A percentile compares a stretch with the other conserved stretches of the same genome.
Evolutionary conservation across 1,139 yeast genomes (phyloP).

Genomic region (Zygosaccharomyces pseudobailii): DNA sequence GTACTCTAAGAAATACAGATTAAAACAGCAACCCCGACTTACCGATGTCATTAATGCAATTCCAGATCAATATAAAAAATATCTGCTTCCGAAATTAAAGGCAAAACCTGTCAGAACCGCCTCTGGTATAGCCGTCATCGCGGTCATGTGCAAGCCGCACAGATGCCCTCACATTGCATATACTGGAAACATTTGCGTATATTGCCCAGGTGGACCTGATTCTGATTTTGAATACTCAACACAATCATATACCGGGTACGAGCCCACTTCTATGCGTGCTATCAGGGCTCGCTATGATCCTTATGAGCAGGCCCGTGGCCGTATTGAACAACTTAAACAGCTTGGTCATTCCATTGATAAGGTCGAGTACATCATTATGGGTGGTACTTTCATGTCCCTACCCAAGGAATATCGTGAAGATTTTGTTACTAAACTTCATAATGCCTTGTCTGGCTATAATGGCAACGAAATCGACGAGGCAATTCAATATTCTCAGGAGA

Average conservation of each 20-base stretch:
- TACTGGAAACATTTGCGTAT: slow-evolving; percentile 97
- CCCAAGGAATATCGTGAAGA: slow-evolving; percentile 85
- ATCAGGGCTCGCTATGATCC: slow-evolving; percentile 97
- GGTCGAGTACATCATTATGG: slow-evolving; percentile 97
- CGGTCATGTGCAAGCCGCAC: slow-evolving; percentile 99
- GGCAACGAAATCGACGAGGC: slow-evolving; percentile 90
- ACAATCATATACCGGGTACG: slow-evolving; percentile 97
- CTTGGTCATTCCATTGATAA: slow-evolving; percentile 95
- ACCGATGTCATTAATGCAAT: slow-evolving; percentile 93
- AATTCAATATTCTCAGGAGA: slow-evolving; percentile 84
- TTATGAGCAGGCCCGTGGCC: slow-evolving; percentile 96
- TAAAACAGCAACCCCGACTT: slow-evolving; percentile 87
- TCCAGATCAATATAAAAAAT: slow-evolving; percentile 93
- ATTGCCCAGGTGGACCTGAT: slow-evolving; percentile 99
- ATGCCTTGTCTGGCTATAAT: slow-evolving; percentile 90
- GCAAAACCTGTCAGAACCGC: slow-evolving; percentile 99
- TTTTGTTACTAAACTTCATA: slow-evolving; percentile 85
- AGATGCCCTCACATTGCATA: slow-evolving; percentile 99
- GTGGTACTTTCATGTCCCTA: slow-evolving; percentile 97
- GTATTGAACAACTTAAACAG: slow-evolving; percentile 91
- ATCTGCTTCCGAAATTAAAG: slow-evolving; percentile 83
- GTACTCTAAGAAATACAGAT: slow-evolving; percentile 82
- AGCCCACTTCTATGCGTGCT: slow-evolving; percentile 98
- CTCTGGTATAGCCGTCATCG: slow-evolving; percentile 96
- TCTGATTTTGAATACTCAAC: slow-evolving; percentile 97